These are phyloP conservation scores for Margaritispora aquatica DNA, from an alignment of 495 filamentous ascomycete species.

Conservation along the genomic window DNA sequence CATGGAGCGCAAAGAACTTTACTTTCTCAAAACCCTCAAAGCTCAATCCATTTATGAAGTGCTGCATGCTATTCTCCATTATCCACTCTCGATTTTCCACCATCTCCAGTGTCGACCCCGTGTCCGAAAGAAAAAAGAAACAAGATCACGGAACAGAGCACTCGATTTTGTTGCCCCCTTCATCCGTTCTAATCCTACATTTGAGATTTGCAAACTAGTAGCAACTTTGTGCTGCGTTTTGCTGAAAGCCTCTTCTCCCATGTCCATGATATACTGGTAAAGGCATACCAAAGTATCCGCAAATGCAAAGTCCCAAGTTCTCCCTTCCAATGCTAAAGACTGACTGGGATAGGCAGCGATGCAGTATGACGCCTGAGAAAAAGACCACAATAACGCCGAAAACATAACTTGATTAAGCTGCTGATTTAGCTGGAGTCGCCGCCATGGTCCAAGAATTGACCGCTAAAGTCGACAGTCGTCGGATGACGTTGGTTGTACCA, in stretches of 20 bases:
- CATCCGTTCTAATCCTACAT: conserved; percentile 8
- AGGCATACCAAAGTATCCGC: neutral
- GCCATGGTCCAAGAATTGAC: conserved; percentile 16
- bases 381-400: conserved; percentile 2
- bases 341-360: conserved; percentile 8
- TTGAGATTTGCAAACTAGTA: neutral
- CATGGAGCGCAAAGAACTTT: too few species aligned
- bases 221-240: neutral
- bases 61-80: neutral
- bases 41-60: too few species aligned
- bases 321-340: conserved; percentile 17
- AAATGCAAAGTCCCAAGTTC: neutral
- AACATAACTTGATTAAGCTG: conserved; percentile 1
- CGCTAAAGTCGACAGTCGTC: conserved; percentile 69
- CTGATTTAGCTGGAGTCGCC: neutral
- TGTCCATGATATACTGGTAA: neutral
- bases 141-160: neutral
- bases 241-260: neutral
- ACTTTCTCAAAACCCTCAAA: too few species aligned
- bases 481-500: conserved; percentile 73
- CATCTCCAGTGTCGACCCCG: neutral
- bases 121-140: neutral
- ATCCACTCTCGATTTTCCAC: neutral
- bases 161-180: neutral
- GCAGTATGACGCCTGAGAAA: conserved; percentile 17